Conservation (phyloP, 371 early-diverging fungal species). For the Mortierella sp. region DNA sequence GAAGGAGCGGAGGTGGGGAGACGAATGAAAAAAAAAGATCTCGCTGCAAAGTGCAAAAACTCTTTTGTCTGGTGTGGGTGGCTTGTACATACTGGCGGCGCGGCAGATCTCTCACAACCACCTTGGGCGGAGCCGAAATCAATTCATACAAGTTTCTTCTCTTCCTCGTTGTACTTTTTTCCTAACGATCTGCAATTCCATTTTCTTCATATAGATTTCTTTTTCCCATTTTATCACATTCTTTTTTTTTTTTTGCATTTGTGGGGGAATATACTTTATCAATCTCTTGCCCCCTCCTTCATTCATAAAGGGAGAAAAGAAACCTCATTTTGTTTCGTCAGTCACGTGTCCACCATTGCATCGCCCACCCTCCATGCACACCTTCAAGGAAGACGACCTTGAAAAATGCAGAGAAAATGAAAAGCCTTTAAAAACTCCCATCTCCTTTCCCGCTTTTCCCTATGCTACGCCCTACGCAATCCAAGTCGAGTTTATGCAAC, state of each 20-base stretch:
- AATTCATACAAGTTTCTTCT: too few relatives aligned
- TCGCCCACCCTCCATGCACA: constrained; percentile 2
- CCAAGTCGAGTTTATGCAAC: constrained; percentile 86
- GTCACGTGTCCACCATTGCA: neutral
- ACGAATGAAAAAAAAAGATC: neutral
- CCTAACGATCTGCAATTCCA: too few relatives aligned
- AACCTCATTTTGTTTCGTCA: neutral
- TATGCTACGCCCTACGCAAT: constrained; percentile 74
- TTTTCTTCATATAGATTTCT: too few relatives aligned
- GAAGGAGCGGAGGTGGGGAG: neutral
- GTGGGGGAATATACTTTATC: too few relatives aligned
- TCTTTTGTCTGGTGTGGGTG: neutral
- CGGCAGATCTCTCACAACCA: neutral
- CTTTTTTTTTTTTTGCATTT: too few relatives aligned
- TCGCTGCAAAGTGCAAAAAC: neutral
- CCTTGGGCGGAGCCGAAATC: too few relatives aligned
- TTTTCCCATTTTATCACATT: too few relatives aligned
- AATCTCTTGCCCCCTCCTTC: too few relatives aligned
- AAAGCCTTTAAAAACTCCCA: constrained; percentile 16
- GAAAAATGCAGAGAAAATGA: neutral
- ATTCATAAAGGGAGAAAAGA: too few relatives aligned
- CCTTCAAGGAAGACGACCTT: neutral
- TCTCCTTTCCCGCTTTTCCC: constrained; percentile 49
- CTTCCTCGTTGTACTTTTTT: too few relatives aligned
- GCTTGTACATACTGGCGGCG: neutral